Conservation (phyloP, 2,329 filamentous ascomycete genomes). For the Neopestalotiopsis sp. region DNA sequence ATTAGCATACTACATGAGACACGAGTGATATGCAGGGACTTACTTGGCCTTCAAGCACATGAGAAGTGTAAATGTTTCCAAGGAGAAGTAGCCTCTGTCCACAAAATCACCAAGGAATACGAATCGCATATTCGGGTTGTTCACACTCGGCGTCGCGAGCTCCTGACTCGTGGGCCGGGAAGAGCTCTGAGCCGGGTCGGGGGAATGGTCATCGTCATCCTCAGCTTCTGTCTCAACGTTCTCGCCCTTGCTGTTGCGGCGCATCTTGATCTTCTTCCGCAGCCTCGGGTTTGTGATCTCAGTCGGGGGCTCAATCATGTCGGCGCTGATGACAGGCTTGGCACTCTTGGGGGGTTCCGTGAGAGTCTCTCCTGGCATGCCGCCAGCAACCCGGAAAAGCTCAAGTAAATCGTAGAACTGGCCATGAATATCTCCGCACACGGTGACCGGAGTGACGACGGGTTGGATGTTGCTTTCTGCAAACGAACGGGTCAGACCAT, state of each 20-base stretch:
- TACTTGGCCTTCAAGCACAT: constrained; percentile 87
- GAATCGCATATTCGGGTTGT: constrained; percentile 58
- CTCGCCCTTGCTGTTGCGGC: constrained; percentile 55
- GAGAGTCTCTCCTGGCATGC: constrained; percentile 87
- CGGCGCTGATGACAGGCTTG: constrained; percentile 81
- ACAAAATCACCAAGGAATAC: constrained; percentile 87
- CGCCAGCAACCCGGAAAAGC: constrained; percentile 93
- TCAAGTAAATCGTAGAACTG: constrained; percentile 98
- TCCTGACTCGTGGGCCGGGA: constrained; percentile 36
- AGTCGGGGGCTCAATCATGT: constrained; percentile 89
- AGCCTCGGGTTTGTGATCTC: constrained; percentile 88
- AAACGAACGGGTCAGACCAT: not conserved
- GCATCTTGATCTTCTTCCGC: constrained; percentile 79
- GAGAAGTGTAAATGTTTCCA: constrained; percentile 96
- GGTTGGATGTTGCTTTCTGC: constrained; percentile 98
- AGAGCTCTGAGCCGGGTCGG: constrained; percentile 20
- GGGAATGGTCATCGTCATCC: constrained; percentile 45
- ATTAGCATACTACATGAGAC: constrained; percentile 20
- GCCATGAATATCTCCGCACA: constrained; percentile 97
- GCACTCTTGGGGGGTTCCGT: constrained; percentile 71
- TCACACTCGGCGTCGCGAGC: constrained; percentile 22
- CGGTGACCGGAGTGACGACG: constrained; percentile 93
- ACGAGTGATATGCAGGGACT: constrained; percentile 26
- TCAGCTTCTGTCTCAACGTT: constrained; percentile 54
- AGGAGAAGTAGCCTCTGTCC: constrained; percentile 94